These are phyloP conservation scores for Musa balbisiana DNA, from an alignment of 202 grass and related monocot genomes.

Conservation along the genomic window DNA sequence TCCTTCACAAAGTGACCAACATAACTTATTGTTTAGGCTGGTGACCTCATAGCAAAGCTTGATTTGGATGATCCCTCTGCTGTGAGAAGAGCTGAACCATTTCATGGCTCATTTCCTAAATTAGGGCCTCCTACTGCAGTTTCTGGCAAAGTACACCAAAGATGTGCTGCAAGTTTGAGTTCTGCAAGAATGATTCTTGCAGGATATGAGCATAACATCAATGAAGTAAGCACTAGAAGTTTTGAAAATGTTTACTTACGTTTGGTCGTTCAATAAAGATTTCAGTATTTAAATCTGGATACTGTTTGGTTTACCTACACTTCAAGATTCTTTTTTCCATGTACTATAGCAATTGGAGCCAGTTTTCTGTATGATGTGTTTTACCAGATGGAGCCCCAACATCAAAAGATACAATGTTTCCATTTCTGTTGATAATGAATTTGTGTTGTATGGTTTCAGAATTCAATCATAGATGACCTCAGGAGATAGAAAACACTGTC, in stretches of 20 bases:
- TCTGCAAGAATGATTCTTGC: slow-evolving; percentile 89
- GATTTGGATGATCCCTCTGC: slow-evolving; percentile 92
- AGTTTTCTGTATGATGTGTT: background rate
- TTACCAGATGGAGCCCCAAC: background rate
- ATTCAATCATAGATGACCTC: background rate
- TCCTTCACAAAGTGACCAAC: slow-evolving; percentile 14
- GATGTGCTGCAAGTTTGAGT: slow-evolving; percentile 68
- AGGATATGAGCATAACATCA: slow-evolving; percentile 93
- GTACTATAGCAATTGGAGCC: background rate
- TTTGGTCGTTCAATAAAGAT: background rate
- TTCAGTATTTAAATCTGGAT: background rate
- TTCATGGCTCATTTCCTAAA: slow-evolving; percentile 75
- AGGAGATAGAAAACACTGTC: background rate
- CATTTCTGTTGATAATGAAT: background rate
- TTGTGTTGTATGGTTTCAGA: too few relatives aligned
- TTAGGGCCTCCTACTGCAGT: slow-evolving; percentile 73
- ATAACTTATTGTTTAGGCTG: slow-evolving; percentile 44
- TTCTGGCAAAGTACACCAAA: slow-evolving; percentile 96
- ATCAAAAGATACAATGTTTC: background rate
- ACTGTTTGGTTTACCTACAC: background rate
- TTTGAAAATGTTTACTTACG: background rate
- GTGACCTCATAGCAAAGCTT: slow-evolving; percentile 78
- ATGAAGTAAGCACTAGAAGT: slow-evolving; percentile 46
- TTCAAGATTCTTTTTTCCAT: background rate
- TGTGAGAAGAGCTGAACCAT: slow-evolving; percentile 90